Base-by-base conservation (phyloP, 202 grass and related monocot genomes). In the Setaria italica region DNA sequence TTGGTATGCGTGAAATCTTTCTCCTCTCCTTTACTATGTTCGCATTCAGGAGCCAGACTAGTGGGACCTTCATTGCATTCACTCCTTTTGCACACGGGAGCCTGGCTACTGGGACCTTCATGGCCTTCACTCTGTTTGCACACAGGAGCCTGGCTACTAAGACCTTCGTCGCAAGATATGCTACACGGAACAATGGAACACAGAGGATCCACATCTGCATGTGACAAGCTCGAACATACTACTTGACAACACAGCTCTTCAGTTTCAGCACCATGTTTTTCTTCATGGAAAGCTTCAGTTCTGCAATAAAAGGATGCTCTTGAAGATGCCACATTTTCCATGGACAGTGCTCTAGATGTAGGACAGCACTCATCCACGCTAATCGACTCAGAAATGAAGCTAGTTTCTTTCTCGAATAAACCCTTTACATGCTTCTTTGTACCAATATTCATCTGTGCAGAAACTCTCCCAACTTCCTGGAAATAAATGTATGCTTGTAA, bases 171-270 rank as follows among this genome's bases (percentile, higher is more conserved):
- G 47, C 55, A 89, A 80, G 89, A 89, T 82, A 98, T 82, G 70
- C 95, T 98, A 63, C 93, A 98, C 25, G 95, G 95, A 65, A 98
- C 91, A 86, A 90, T 49, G 48, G 93, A 98, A 94, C 95, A 95
- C 53, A 95, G 62, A 84, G 86, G 87, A 87, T 95, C 93, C 58
- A 78, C 69, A 87, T 95, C 92, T 43, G 69, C 67, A 63, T 67
- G 89, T 42, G 89, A 88, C 89, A 92, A 78, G 78, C 67, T 87
- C 30, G 89, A 78, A 85, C 81, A 94, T 84, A 66, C 29, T 62
- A 85, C 45, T 72, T 87, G 81, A 72, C 87, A 55, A 64, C 77
- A 70, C 0, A 70, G 75, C 42, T 71, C 76, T 62, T 72, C 67
- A 53, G 19, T 85, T 81, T 85, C 65, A 85, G 30, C 63, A 73